A percentile compares a stretch with the other conserved stretches of the same genome.
Conservation (phyloP, 495 filamentous ascomycete genomes). For the Daldinia loculata region DNA sequence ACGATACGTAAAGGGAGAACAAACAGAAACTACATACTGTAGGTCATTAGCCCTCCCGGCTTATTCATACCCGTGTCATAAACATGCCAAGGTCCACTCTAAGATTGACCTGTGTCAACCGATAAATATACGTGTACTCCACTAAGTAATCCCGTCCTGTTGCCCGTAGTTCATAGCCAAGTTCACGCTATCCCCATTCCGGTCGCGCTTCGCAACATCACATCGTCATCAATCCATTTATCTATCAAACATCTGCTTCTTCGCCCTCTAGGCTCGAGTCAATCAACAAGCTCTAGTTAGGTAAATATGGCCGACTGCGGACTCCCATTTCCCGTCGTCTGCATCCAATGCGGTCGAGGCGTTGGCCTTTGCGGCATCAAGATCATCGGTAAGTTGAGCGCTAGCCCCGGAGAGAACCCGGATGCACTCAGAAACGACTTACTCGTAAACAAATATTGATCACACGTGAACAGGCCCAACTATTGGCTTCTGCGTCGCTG, state of each 20-base stretch:
- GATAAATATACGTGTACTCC: background rate
- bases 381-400: slow-evolving; percentile 32
- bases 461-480: slow-evolving; percentile 22
- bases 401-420: background rate
- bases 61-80: background rate
- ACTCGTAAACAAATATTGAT: background rate
- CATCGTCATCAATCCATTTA: slow-evolving; percentile 66
- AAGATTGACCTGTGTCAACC: background rate
- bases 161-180: background rate
- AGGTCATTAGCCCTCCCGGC: background rate
- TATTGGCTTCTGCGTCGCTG: slow-evolving; percentile 41
- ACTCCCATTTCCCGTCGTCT: slow-evolving; percentile 41
- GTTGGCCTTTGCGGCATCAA: slow-evolving; percentile 42
- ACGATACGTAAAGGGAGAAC: background rate
- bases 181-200: slow-evolving; percentile 55
- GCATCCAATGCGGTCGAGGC: slow-evolving; percentile 39
- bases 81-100: background rate
- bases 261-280: slow-evolving; percentile 21
- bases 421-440: background rate
- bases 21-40: background rate
- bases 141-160: background rate
- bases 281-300: slow-evolving; percentile 3
- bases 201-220: slow-evolving; percentile 60
- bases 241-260: slow-evolving; percentile 64
- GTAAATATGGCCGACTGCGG: slow-evolving; percentile 38